Evolutionary conservation across 108 stramenopile genomes (phyloP), one percentile per base, ranked within the genome.

Genomic region (Skeletonema potamos): DNA sequence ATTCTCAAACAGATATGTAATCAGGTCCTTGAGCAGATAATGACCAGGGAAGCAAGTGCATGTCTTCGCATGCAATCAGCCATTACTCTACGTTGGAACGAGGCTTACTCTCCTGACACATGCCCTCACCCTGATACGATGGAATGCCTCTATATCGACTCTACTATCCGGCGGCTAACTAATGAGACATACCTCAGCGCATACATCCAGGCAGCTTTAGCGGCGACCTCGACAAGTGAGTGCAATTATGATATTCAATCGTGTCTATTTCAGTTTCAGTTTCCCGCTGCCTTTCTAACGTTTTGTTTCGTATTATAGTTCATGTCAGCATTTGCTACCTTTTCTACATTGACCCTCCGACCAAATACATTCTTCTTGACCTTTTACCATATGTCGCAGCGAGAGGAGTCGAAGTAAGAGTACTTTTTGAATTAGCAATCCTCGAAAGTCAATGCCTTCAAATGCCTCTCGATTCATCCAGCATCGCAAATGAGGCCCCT

Each of bases 341-440:
- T 3, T 76, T 76, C 43, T 20, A 36, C 13, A 27, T 15, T 12
- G 76, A 77, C 56, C 76, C 76, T 7, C 22, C n/a, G 2, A 56
- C 39, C 12, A 57, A 71, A 20, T 77, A 77, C 39, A 65, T 77
- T 24, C 63, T 77, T 8, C 54, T 77, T 3, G 76, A 77, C 34
- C 37, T 77, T 17, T 32, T 77, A 24, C 76, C 76, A 15, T 72
- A 63, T 34, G 76, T 61, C 11, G 43, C 62, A 11, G 24, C 29
- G 17, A 26, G 60, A 65, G 70, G 70, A 39, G 64, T 77, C 2
- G 36, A 65, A 54, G 70, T 77, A 7, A n/a, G 71, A 68, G 66
- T 77, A 0, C 30, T 79, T 12, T 36, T 79, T 55, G 77, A 79
- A 13, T 54, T 68, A 20, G 73, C 73, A 73, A 74, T 55, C 28